Conservation (phyloP, 257 asterid species). For the Scutellaria barbata region DNA sequence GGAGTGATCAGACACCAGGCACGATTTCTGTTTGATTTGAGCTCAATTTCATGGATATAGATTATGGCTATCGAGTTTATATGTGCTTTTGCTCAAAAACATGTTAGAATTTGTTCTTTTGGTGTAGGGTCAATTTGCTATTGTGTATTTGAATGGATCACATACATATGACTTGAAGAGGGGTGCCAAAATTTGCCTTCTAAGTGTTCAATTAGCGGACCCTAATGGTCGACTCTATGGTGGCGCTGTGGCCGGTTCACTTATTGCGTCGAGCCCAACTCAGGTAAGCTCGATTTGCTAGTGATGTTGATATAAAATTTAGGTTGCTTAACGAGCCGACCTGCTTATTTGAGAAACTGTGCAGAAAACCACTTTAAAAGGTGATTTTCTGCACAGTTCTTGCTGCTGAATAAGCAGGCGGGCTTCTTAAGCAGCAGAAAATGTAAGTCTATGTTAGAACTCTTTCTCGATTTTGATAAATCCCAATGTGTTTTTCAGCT, state of each 20-base stretch:
- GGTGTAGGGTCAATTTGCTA: slow-evolving; percentile 39
- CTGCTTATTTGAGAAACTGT: too few relatives aligned
- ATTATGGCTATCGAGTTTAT: neutral
- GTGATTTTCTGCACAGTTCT: too few relatives aligned
- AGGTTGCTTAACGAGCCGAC: too few relatives aligned
- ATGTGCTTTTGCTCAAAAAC: too few relatives aligned
- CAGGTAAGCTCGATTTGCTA: slow-evolving; percentile 24
- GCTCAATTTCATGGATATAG: neutral
- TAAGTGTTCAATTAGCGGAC: slow-evolving; percentile 42
- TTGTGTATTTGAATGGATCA: slow-evolving; percentile 44
- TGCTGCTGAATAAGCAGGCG: too few relatives aligned
- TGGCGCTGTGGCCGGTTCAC: slow-evolving; percentile 43
- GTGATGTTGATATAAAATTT: too few relatives aligned
- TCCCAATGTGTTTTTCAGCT: slow-evolving; percentile 24
- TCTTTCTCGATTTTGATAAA: too few relatives aligned
- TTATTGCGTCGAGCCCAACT: slow-evolving; percentile 45
- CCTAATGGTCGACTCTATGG: slow-evolving; percentile 38
- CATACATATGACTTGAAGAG: slow-evolving; percentile 37
- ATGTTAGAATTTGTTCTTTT: neutral
- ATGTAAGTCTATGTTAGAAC: too few relatives aligned
- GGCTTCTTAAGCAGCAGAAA: too few relatives aligned
- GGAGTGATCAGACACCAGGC: slow-evolving; percentile 42
- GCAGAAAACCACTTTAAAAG: too few relatives aligned
- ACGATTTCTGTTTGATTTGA: neutral
- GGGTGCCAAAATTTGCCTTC: slow-evolving; percentile 32